Evolutionary conservation across 805 yeast species (phyloP), one percentile per base, ranked within the genome.

Genomic region (Candida coquimbonensis): DNA sequence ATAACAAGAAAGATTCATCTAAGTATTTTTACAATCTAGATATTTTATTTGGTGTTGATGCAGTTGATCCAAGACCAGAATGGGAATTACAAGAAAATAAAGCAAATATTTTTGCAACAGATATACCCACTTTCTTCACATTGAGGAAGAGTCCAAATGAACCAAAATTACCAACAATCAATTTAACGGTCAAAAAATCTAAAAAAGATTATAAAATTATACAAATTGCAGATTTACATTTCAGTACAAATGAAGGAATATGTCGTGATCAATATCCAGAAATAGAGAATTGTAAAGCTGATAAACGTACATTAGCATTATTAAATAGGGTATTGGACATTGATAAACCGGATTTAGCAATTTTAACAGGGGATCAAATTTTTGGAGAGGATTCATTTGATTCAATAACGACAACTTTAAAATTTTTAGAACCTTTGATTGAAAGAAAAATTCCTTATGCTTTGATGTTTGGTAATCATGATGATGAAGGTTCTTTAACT

Each of bases 221-320:
- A 11, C 99, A 93, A 63, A 78, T 91, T 6, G 95, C 97, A 0
- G 98, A 93, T 62, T 68, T 91, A 46, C 99, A 93, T 64, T 82
- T 85, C 60, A 75, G 93, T n/a, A 84, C 96, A 0, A 90, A 89
- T 7, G 73, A 68, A 44, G 97, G 97, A 13, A 62, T 63, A 40
- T 93, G 98, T 57, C 69, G 83, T 43, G 95, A 90, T 59, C 81
- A 85, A 12, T 77, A 60, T 36, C 91, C 93, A 1, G 69, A 70
- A 17, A 64, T 64, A 4, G 67, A 66, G 7, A 67, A 64, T 12
- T 93, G 98, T 59, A 65, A 74, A 49, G 98, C 98, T 0, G 99
- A 58, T 39, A 46, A 45, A 35, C 47, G 61, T 29, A 87, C 98
- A 0, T 48, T 75, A 29, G 55, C 61, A 7, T 88, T 90, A 56